phyloP scores from a whole-genome alignment of 768 basidiomycete species.

The Tremella yokohamensis region DNA sequence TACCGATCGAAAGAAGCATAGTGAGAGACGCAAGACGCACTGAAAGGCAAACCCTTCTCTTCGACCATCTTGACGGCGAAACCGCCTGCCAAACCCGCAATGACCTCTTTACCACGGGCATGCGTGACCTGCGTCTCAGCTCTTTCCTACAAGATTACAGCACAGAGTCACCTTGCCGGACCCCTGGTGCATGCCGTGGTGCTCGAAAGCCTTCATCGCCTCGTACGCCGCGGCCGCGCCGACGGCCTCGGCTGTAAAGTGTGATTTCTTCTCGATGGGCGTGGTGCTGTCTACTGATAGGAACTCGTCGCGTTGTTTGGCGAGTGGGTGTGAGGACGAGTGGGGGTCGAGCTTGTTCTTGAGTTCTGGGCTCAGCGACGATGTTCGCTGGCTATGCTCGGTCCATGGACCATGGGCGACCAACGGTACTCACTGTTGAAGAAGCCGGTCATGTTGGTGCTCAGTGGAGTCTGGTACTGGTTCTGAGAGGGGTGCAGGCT shows the following conservation, averaged over 20 bases:
- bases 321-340: slow-evolving; percentile 28
- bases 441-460: too few relatives aligned
- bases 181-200: slow-evolving; percentile 22
- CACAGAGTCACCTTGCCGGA: neutral
- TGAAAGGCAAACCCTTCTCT: slow-evolving; percentile 40
- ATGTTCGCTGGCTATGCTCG: too few relatives aligned
- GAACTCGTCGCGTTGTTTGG: slow-evolving; percentile 37
- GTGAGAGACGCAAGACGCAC: slow-evolving; percentile 21
- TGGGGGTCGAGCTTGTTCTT: slow-evolving; percentile 19
- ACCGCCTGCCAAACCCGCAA: slow-evolving; percentile 34
- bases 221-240: slow-evolving; percentile 42
- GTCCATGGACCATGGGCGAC: too few relatives aligned
- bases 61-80: slow-evolving; percentile 35
- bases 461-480: too few relatives aligned
- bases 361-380: slow-evolving; percentile 28
- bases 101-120: slow-evolving; percentile 20
- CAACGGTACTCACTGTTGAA: too few relatives aligned
- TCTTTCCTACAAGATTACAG: neutral
- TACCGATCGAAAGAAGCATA: neutral
- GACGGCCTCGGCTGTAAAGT: slow-evolving; percentile 39
- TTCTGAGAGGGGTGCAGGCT: too few relatives aligned
- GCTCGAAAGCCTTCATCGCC: slow-evolving; percentile 32
- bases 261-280: slow-evolving; percentile 37
- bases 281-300: slow-evolving; percentile 29
- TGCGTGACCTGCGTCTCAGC: slow-evolving; percentile 8